phyloP scores from a whole-genome alignment of 1,139 yeast species.

The Sugiyamaella japonica region DNA sequence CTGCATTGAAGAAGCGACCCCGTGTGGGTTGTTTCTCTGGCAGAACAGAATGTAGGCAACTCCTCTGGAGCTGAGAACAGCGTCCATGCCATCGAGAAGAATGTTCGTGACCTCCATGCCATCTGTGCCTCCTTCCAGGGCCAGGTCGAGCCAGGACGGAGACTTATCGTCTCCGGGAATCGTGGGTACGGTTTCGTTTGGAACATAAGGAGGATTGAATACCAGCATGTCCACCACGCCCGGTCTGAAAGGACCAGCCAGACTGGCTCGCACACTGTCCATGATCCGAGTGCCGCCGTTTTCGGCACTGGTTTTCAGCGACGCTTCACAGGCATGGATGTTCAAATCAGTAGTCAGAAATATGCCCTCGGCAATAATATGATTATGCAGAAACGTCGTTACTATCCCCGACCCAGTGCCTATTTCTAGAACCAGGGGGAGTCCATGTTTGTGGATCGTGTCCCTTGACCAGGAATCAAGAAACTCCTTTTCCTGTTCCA shows the following conservation, averaged over 20 bases:
- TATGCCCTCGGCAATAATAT: conserved; percentile 53
- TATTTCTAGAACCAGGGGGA: conserved; percentile 72
- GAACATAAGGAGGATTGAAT: conserved; percentile 96
- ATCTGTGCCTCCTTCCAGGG: conserved; percentile 81
- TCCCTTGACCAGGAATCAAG: conserved; percentile 9
- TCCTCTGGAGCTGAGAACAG: conserved; percentile 55
- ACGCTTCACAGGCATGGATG: conserved; percentile 67
- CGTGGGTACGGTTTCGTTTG: conserved; percentile 62
- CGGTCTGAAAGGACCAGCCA: conserved; percentile 52
- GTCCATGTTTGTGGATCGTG: neutral
- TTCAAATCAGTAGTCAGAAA: conserved; percentile 75
- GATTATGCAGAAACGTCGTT: conserved; percentile 64
- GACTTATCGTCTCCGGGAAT: conserved; percentile 46
- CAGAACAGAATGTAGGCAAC: conserved; percentile 83
- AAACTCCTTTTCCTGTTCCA: conserved; percentile 56
- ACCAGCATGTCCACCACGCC: conserved; percentile 64
- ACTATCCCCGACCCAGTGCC: conserved; percentile 94
- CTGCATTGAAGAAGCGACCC: conserved; percentile 53
- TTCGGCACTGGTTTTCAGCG: conserved; percentile 50
- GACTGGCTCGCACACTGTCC: conserved; percentile 59
- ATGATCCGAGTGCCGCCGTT: conserved; percentile 48
- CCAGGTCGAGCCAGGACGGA: conserved; percentile 76
- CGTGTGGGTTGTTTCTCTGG: conserved; percentile 77
- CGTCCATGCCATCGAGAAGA: conserved; percentile 54
- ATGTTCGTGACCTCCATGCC: conserved; percentile 84